Conservation (phyloP, 148 eudicot species). For the Vaccinium myrtillus region DNA sequence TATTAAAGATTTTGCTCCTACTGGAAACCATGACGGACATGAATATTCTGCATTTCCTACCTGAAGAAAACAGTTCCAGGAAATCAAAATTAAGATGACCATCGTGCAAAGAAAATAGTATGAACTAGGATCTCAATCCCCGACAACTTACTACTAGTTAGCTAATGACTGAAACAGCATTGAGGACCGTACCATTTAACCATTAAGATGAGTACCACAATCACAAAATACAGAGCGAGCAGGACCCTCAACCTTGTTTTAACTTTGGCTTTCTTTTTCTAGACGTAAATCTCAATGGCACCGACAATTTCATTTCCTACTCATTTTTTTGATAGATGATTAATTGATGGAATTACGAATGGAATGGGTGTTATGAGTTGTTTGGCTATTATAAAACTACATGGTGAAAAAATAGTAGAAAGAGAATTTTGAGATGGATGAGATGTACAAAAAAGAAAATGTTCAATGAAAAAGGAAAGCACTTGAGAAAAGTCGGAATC, state of each 20-base stretch:
- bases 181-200: not conserved
- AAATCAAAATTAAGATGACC: not conserved
- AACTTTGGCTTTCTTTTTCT: not conserved
- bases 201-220: slow-evolving; percentile 4
- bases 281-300: not conserved
- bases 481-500: not conserved
- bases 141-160: not conserved
- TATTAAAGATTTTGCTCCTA: slow-evolving; percentile 83
- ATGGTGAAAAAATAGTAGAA: not conserved
- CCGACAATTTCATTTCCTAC: not conserved
- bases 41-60: slow-evolving; percentile 82
- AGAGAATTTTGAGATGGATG: not conserved
- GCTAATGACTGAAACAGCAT: slow-evolving; percentile 4
- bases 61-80: slow-evolving; percentile 37
- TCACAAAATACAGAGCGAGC: not conserved
- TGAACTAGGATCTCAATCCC: not conserved
- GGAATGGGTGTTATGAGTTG: too few species aligned
- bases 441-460: not conserved
- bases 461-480: not conserved
- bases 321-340: too few species aligned
- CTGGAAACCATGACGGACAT: slow-evolving; percentile 91
- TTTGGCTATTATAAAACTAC: not conserved
- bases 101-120: not conserved
- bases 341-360: too few species aligned
- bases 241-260: not conserved